Conservation (phyloP, 1,284 basidiomycete species). For the Spongispora temasekensis region DNA sequence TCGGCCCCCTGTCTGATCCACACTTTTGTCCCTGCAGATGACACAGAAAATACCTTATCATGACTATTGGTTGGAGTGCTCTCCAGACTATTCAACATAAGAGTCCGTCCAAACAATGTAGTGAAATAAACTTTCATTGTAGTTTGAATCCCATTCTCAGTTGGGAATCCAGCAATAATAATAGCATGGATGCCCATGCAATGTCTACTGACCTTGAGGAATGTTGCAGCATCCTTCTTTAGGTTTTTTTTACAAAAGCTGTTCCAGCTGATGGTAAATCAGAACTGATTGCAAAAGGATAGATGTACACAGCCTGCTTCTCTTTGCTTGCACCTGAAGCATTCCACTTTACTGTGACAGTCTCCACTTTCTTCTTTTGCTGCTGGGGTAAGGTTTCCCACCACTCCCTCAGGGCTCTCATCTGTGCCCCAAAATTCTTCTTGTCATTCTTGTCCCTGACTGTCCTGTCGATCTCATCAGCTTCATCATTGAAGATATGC, state of each 20-base stretch:
- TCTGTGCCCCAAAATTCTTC: neutral
- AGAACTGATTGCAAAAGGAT: neutral
- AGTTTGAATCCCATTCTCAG: neutral
- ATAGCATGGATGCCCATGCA: neutral
- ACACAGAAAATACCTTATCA: neutral
- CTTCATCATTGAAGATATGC: neutral
- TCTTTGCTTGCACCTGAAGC: neutral
- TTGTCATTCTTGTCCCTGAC: neutral
- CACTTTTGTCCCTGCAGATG: neutral
- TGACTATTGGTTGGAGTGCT: neutral
- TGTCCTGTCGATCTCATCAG: neutral
- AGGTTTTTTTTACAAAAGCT: neutral
- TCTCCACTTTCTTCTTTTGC: neutral
- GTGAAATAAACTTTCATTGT: neutral
- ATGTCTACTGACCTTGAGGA: neutral
- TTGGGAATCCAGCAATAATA: neutral
- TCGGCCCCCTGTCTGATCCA: neutral
- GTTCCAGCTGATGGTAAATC: neutral
- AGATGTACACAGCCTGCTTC: neutral
- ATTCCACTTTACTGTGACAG: neutral
- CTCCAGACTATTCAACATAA: neutral
- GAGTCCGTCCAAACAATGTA: neutral
- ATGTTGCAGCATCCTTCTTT: neutral
- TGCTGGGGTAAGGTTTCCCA: neutral
- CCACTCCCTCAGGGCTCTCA: neutral